A percentile compares a stretch with the other conserved stretches of the same genome.
Evolutionary conservation across 805 yeast genomes (phyloP).

Genomic region (Wilhelminamyces savonicus): DNA sequence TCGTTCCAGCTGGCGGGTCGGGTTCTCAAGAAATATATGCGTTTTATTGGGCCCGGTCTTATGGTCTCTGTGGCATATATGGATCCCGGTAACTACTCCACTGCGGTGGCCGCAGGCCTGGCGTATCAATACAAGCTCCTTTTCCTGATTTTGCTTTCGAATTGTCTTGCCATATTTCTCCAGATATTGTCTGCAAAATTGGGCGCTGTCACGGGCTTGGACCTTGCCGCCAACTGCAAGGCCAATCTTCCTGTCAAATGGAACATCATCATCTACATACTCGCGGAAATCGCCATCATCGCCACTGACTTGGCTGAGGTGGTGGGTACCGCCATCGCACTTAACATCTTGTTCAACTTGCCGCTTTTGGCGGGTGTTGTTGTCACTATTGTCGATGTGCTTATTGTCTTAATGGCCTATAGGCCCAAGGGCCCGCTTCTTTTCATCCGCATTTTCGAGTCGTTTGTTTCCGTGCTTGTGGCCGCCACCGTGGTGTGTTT

Average conservation of each 20-base stretch:
- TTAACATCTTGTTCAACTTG: slow-evolving; percentile 72
- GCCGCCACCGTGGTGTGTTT: slow-evolving; percentile 82
- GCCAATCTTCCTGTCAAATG: slow-evolving; percentile 60
- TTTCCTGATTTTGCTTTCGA: slow-evolving; percentile 73
- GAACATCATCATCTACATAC: slow-evolving; percentile 56
- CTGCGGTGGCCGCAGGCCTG: slow-evolving; percentile 93
- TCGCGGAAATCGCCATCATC: slow-evolving; percentile 86
- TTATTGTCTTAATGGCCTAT: slow-evolving; percentile 82
- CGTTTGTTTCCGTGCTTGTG: slow-evolving; percentile 71
- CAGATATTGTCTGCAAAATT: slow-evolving; percentile 81
- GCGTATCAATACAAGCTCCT: slow-evolving; percentile 73
- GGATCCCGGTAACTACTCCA: slow-evolving; percentile 97
- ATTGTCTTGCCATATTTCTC: slow-evolving; percentile 78
- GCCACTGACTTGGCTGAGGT: slow-evolving; percentile 97
- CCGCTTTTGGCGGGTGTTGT: slow-evolving; percentile 83
- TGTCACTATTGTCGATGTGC: slow-evolving; percentile 78
- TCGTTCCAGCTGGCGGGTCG: too few species aligned
- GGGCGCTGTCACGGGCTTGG: slow-evolving; percentile 92
- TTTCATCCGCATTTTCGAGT: slow-evolving; percentile 74
- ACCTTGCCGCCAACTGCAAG: slow-evolving; percentile 82
- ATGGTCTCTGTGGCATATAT: slow-evolving; percentile 94
- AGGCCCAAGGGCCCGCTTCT: slow-evolving; percentile 77
- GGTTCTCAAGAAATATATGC: slow-evolving; percentile 42
- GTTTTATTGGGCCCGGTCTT: slow-evolving; percentile 89
- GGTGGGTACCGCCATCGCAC: slow-evolving; percentile 93